These are phyloP conservation scores for Coemansia sp. DNA, from an alignment of 192 early-diverging fungal species.

Conservation along the genomic window DNA sequence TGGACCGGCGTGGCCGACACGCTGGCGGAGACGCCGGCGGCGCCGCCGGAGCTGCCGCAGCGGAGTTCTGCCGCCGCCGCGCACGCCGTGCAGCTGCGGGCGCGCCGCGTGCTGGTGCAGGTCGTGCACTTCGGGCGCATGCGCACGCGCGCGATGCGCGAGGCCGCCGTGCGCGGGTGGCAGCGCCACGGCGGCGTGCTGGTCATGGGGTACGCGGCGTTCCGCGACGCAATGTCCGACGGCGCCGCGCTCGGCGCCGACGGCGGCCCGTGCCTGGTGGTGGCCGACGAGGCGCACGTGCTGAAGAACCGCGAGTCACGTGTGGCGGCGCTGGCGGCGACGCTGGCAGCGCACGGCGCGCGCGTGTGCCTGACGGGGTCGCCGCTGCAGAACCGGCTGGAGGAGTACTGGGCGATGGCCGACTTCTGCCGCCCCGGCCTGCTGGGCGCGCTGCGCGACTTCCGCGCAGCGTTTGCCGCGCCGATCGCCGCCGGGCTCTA, in stretches of 20 bases:
- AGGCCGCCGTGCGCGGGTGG: constrained; percentile 58
- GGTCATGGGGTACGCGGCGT: constrained; percentile 65
- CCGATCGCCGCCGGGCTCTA: constrained; percentile 66
- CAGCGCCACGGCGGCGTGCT: constrained; percentile 65
- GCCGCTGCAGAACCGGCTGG: constrained; percentile 82
- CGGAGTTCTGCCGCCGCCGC: not conserved
- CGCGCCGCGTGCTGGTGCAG: constrained; percentile 35
- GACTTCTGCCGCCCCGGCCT: constrained; percentile 69
- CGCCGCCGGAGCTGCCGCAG: constrained; percentile 15
- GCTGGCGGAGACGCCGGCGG: not conserved
- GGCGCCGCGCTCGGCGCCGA: constrained; percentile 55
- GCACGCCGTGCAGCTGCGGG: constrained; percentile 8
- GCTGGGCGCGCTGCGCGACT: constrained; percentile 60
- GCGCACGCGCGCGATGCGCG: constrained; percentile 8
- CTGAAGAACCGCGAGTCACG: constrained; percentile 59
- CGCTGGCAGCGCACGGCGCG: constrained; percentile 55
- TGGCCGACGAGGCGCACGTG: constrained; percentile 85
- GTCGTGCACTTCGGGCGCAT: constrained; percentile 52
- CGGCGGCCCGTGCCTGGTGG: constrained; percentile 68
- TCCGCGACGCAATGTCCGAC: constrained; percentile 50
- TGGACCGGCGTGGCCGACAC: constrained; percentile 58
- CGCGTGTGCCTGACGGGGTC: constrained; percentile 79
- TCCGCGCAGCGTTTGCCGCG: constrained; percentile 59
- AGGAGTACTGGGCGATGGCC: constrained; percentile 80
- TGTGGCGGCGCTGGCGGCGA: constrained; percentile 20